Base-by-base conservation (phyloP, 805 yeast genomes). In the Osmozyma mogii region DNA sequence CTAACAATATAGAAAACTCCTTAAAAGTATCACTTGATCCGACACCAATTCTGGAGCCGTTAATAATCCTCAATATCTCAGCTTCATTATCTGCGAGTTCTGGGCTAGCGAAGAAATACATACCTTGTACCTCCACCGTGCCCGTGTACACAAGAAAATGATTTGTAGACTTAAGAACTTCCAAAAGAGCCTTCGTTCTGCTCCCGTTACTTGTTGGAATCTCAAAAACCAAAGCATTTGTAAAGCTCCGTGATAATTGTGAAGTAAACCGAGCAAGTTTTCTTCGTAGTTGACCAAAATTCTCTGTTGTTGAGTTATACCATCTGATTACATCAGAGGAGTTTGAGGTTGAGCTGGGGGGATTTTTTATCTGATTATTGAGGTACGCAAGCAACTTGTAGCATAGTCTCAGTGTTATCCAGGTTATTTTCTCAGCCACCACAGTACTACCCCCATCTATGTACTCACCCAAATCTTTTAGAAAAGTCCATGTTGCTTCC, bases 131-230 rank as follows among this genome's bases (percentile, higher is more conserved):
- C 37, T 84, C 92, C 3, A 79, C 64, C 1, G 73, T 63, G 1
- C 82, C 82, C 0, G 89, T 83, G 44, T 78, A 81, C 0, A 84
- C 75, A 28, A 89, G 60, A 38, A 84, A 79, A 51, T 88, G 95
- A 32, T 76, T 78, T 0, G 83, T 60, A 17, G 75, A 72, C 28
- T 69, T 69, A 39, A 85, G 58, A n/a, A 61, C 51, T 14, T 70
- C 75, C 36, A 84, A 54, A 27, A 84, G 65, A 15, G 50, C 53
- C 41, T 70, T 70, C 18, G 69, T 54, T 33, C 59, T 56, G 43
- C 68, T 64, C 25, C 65, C 68, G 12, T 72, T 52, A 9, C 46
- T 37, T 4, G 51, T 35, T 0, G 61, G 65, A 24, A 79, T 51
- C 22, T 73, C 72, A 51, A 75, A 79, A 36, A 66, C 71, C 48